These are phyloP conservation scores for Pythium plurisporium DNA, from an alignment of 352 stramenopile genomes.

Conservation along the genomic window DNA sequence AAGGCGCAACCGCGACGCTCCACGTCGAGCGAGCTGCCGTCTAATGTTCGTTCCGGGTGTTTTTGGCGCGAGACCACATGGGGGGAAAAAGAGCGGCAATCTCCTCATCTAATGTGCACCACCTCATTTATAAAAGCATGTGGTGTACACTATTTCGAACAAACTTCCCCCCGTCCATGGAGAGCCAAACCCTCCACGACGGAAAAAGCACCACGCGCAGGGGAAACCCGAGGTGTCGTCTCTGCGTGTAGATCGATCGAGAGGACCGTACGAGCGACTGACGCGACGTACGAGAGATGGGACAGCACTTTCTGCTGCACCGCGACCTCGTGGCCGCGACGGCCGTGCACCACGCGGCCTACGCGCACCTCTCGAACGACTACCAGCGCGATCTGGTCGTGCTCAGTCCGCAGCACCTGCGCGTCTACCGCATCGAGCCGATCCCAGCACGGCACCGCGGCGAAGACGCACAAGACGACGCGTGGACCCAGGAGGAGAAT, in stretches of 20 bases:
- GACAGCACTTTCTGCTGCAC: conserved; percentile 83
- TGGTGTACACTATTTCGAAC: neutral
- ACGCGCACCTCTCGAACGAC: conserved; percentile 68
- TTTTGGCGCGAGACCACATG: conserved; percentile 23
- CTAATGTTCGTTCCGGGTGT: too few relatives aligned
- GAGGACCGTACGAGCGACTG: too few relatives aligned
- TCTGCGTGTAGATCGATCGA: neutral
- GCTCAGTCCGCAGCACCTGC: conserved; percentile 63
- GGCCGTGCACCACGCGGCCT: conserved; percentile 66
- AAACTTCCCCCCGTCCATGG: neutral
- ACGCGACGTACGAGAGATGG: too few relatives aligned
- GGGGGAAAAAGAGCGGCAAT: conserved; percentile 18
- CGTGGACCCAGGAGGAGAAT: neutral
- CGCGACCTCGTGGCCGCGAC: conserved; percentile 76
- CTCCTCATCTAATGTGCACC: neutral
- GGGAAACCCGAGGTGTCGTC: neutral
- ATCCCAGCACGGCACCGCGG: conserved; percentile 20
- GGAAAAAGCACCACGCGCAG: neutral
- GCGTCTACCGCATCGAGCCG: conserved; percentile 79
- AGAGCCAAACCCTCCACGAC: neutral
- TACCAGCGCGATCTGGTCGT: conserved; percentile 66
- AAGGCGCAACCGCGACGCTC: too few relatives aligned
- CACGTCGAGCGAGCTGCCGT: too few relatives aligned
- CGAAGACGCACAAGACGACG: neutral
- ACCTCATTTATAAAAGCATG: conserved; percentile 1